Evolutionary conservation across 352 stramenopile genomes (phyloP).

Genomic region (Thalassiosira livingstoniorum): DNA sequence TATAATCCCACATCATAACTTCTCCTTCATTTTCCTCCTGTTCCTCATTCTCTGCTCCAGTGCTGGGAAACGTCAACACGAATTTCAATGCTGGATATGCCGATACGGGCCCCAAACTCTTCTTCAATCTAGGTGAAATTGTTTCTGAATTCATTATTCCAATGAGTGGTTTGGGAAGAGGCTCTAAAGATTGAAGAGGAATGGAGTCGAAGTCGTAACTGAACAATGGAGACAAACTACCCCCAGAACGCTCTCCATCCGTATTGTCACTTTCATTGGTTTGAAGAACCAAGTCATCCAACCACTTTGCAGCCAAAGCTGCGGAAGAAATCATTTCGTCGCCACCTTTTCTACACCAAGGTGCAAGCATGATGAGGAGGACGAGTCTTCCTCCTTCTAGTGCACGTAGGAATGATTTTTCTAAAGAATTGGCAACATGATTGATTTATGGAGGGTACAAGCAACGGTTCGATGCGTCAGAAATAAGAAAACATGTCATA

Average conservation of each 20-base stretch:
- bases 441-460: not conserved
- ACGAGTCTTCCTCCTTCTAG: slow-evolving; percentile 48
- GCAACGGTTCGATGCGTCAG: not conserved
- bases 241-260: too few species aligned
- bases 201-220: too few species aligned
- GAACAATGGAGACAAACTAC: too few species aligned
- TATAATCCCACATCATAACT: slow-evolving; percentile 51
- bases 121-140: slow-evolving; percentile 15
- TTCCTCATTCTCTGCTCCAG: slow-evolving; percentile 9
- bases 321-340: slow-evolving; percentile 19
- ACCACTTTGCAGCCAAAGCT: slow-evolving; percentile 24
- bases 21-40: slow-evolving; percentile 5
- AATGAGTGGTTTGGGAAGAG: slow-evolving; percentile 41
- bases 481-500: not conserved
- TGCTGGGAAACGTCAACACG: slow-evolving; percentile 41
- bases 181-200: too few species aligned
- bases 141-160: slow-evolving; percentile 36
- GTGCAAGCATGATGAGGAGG: slow-evolving; percentile 49
- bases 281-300: slow-evolving; percentile 42
- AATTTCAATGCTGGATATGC: slow-evolving; percentile 58
- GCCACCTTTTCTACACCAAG: slow-evolving; percentile 41
- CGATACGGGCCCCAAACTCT: slow-evolving; percentile 46
- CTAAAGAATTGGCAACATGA: slow-evolving; percentile 3
- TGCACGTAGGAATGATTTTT: slow-evolving; percentile 36
- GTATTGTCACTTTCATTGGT: too few species aligned